These are phyloP conservation scores for Ustilago trichophora DNA, from an alignment of 1,284 basidiomycete species.

Conservation along the genomic window DNA sequence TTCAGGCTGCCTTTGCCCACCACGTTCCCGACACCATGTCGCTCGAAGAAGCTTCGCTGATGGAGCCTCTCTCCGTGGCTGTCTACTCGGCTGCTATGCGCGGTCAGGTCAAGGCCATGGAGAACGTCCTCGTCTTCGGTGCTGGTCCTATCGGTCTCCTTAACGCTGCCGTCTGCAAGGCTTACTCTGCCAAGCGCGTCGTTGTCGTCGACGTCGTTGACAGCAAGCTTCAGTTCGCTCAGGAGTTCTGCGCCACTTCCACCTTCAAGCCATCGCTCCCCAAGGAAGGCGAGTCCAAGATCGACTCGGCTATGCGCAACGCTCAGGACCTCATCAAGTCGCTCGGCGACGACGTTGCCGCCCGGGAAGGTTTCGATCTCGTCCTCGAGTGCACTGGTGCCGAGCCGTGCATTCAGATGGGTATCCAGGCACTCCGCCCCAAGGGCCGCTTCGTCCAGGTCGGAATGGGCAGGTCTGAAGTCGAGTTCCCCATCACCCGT, in stretches of 20 bases:
- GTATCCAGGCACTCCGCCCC: slow-evolving; percentile 47
- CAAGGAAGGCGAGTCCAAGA: slow-evolving; percentile 53
- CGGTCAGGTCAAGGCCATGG: slow-evolving; percentile 72
- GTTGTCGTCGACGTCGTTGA: slow-evolving; percentile 75
- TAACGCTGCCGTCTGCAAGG: slow-evolving; percentile 90
- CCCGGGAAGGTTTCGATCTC: slow-evolving; percentile 71
- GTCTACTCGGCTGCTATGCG: slow-evolving; percentile 85
- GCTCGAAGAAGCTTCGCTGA: slow-evolving; percentile 71
- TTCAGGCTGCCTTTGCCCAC: slow-evolving; percentile 64
- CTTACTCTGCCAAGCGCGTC: slow-evolving; percentile 67
- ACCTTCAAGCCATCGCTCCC: slow-evolving; percentile 73
- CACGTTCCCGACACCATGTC: slow-evolving; percentile 67
- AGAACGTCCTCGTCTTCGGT: slow-evolving; percentile 75
- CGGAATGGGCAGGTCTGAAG: slow-evolving; percentile 68
- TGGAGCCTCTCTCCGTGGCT: slow-evolving; percentile 92
- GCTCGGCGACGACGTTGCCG: slow-evolving; percentile 69
- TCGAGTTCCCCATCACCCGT: slow-evolving; percentile 69
- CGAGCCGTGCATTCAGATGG: slow-evolving; percentile 64
- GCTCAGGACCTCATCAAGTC: slow-evolving; percentile 68
- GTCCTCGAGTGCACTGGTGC: slow-evolving; percentile 73
- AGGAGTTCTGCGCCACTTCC: slow-evolving; percentile 85
- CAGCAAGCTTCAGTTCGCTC: slow-evolving; percentile 85
- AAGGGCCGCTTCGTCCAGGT: slow-evolving; percentile 71
- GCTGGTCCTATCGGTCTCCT: slow-evolving; percentile 89
- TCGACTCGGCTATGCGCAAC: slow-evolving; percentile 70